phyloP scores from a whole-genome alignment of 2,329 filamentous ascomycete genomes.

The Aspergillus sp. region DNA sequence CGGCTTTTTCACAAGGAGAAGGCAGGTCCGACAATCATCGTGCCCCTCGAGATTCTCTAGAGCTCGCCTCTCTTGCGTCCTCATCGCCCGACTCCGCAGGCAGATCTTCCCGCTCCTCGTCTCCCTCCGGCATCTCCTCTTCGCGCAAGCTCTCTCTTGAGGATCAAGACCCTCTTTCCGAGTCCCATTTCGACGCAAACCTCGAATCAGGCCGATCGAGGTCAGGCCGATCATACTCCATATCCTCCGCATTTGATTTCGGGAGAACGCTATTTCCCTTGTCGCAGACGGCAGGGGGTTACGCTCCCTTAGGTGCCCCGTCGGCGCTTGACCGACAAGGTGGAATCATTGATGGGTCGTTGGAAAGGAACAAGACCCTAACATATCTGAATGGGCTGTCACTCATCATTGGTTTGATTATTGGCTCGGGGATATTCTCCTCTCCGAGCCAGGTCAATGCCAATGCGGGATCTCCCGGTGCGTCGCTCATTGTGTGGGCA shows the following conservation, averaged over 20 bases:
- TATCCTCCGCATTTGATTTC: conserved; percentile 93
- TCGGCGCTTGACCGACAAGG: conserved; percentile 54
- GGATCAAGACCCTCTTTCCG: conserved; percentile 70
- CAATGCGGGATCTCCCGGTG: conserved; percentile 86
- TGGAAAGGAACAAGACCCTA: conserved; percentile 93
- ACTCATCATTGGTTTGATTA: conserved; percentile 86
- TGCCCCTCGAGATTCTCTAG: conserved; percentile 79
- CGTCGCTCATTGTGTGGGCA: conserved; percentile 83
- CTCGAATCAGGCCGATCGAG: conserved; percentile 44
- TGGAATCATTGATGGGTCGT: conserved; percentile 65
- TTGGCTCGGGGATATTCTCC: conserved; percentile 94
- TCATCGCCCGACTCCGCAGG: conserved; percentile 63
- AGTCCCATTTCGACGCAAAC: conserved; percentile 47
- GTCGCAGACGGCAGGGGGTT: conserved; percentile 72
- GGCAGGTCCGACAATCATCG: conserved; percentile 21
- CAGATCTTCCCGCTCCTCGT: conserved; percentile 67
- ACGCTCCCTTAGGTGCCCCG: conserved; percentile 79
- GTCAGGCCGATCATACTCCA: conserved; percentile 70
- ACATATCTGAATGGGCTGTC: conserved; percentile 93
- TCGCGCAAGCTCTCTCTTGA: conserved; percentile 86
- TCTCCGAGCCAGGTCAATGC: conserved; percentile 88
- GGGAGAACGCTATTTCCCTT: conserved; percentile 88
- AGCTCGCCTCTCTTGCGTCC: conserved; percentile 90
- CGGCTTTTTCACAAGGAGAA: conserved; percentile 23
- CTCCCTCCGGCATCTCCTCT: conserved; percentile 81